phyloP scores from a whole-genome alignment of 441 rosid species.

The Gossypium davidsonii region DNA sequence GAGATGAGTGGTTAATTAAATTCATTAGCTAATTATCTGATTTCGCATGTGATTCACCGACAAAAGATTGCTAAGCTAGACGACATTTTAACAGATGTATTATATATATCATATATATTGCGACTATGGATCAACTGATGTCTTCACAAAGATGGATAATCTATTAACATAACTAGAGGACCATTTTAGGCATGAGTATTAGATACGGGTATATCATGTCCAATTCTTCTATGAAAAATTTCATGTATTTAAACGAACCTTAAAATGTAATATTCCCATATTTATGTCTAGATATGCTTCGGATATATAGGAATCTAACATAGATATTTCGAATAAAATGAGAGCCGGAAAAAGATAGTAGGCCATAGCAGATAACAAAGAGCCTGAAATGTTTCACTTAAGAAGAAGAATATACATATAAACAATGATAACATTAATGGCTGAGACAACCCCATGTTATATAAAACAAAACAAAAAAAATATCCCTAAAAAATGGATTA shows the following conservation, averaged over 20 bases:
- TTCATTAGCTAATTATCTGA: not conserved
- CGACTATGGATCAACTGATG: not conserved
- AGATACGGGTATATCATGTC: too few relatives aligned
- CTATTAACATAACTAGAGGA: not conserved
- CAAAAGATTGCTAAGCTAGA: not conserved
- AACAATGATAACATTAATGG: not conserved
- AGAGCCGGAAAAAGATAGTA: not conserved
- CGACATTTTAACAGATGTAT: not conserved
- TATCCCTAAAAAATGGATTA: slow-evolving; percentile 8
- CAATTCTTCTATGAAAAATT: too few relatives aligned
- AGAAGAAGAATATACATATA: slow-evolving; percentile 14
- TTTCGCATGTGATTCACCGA: not conserved
- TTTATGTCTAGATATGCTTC: too few relatives aligned
- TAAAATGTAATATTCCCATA: too few relatives aligned
- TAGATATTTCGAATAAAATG: too few relatives aligned
- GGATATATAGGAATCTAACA: too few relatives aligned
- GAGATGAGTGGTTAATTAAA: not conserved
- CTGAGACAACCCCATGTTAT: not conserved
- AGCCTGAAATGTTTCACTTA: not conserved
- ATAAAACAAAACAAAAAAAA: not conserved
- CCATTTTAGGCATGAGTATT: not conserved
- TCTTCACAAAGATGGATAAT: too few relatives aligned
- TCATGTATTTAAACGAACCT: too few relatives aligned
- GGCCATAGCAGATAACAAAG: not conserved
- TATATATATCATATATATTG: not conserved